Base-by-base conservation (phyloP, 257 asterid genomes). In the Scutellaria galericulata region DNA sequence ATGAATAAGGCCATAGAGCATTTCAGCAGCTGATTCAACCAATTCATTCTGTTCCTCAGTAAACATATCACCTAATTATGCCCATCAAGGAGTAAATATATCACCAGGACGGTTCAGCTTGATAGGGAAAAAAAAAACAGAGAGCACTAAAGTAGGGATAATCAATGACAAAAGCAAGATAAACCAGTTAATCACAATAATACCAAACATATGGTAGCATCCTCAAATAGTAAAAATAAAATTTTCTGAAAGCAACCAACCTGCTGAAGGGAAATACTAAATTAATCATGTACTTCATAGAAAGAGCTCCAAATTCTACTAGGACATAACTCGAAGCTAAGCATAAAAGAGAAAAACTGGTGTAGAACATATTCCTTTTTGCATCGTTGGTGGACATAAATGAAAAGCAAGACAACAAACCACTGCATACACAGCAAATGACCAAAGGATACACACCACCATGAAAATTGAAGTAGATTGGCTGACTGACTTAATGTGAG, bases 11-110 rank as follows among this genome's bases (percentile, higher is more conserved):
- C 98, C 96, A 57, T 93, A 93, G 69, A 93, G 86, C 98, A 90
- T 93, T 89, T 93, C 97, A 1, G 98, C 98, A 44, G 98, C 97
- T 51, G 97, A 91, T 85, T 94, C 98, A 71, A 94, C 89, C 85
- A 94, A 75, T 71, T 93, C 98, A 83, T 93, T 93, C 81, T 93
- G 98, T 73, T 91, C 97, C 84, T 93, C 97, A 3, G 97, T 86
- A 75, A 89, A 89, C 89, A 82, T 88, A 71, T 94, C 98, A 78
- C 96, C 98, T 94, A 75, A 14, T 31, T 51, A 57, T 18, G 14
- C 72, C 70, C 82, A 79, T 37, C 71, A 72, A 62, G 67, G 48
- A 67, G 46, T 3, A 68, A 69, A 68, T 11, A 44, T 45, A 80
- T 59, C 76, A 78, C 58, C 68, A 60, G 72, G 48, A 60, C 13